Percentiles rank a stretch among this genome's conserved stretches.
Evolutionary conservation across 441 rosid species (phyloP).

Genomic region (Populus hybrid): DNA sequence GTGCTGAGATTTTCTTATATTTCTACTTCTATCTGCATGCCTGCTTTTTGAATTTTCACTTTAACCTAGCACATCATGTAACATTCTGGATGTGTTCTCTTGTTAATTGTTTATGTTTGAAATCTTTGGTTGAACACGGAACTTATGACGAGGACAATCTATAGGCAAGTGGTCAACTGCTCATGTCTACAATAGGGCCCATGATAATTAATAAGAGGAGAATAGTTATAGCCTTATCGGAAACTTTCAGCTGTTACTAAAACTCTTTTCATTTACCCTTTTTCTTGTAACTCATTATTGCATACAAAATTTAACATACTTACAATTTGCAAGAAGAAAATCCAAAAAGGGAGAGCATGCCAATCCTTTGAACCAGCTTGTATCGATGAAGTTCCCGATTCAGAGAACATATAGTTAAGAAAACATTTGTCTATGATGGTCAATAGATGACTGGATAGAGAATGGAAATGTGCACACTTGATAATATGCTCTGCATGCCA

Average conservation of each 20-base stretch:
- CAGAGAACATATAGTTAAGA: not conserved
- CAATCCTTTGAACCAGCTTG: not conserved
- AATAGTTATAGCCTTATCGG: not conserved
- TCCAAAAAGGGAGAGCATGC: not conserved
- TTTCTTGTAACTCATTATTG: not conserved
- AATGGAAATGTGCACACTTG: not conserved
- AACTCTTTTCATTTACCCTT: not conserved
- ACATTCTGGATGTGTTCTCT: not conserved
- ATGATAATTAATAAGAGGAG: not conserved
- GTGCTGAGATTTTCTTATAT: not conserved
- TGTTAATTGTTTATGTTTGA: not conserved
- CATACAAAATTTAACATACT: not conserved
- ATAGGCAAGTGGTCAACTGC: not conserved
- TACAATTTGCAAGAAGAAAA: not conserved
- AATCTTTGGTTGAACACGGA: not conserved
- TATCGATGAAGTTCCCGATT: not conserved
- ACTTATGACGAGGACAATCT: not conserved
- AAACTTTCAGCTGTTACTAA: not conserved
- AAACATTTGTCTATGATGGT: not conserved
- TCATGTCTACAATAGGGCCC: not conserved
- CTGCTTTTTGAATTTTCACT: not conserved
- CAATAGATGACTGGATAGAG: not conserved
- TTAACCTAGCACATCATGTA: not conserved
- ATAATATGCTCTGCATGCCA: not conserved
- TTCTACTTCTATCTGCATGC: not conserved